These are phyloP conservation scores for Teunomyces cretensis DNA, from an alignment of 805 yeast species.

Conservation along the genomic window DNA sequence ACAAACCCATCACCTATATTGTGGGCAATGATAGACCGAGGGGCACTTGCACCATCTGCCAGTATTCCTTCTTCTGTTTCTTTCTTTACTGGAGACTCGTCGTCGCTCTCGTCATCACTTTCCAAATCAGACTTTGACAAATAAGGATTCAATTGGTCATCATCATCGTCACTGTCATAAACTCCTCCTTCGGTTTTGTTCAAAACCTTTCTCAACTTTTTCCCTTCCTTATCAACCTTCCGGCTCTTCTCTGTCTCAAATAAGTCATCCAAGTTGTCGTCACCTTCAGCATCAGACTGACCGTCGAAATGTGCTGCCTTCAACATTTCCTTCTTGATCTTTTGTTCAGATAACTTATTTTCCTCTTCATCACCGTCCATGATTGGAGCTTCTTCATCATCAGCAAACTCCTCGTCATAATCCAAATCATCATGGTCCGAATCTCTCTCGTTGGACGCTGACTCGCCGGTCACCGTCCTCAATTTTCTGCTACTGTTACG, in stretches of 20 bases:
- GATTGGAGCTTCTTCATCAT: constrained; percentile 98
- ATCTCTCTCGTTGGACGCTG: constrained; percentile 49
- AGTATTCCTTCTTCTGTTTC: constrained; percentile 26
- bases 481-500: constrained; percentile 18
- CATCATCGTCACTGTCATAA: constrained; percentile 84
- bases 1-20: constrained; percentile 43
- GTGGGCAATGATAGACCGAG: constrained; percentile 19
- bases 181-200: constrained; percentile 85
- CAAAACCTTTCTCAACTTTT: constrained; percentile 77
- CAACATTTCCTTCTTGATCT: constrained; percentile 81
- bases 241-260: constrained; percentile 60
- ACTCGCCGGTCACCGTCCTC: constrained; percentile 45
- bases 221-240: constrained; percentile 88
- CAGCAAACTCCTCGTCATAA: constrained; percentile 95
- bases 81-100: constrained; percentile 32
- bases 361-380: constrained; percentile 96
- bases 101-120: constrained; percentile 61
- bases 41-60: constrained; percentile 5
- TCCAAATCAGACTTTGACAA: constrained; percentile 53
- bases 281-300: constrained; percentile 54
- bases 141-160: constrained; percentile 66
- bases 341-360: constrained; percentile 81
- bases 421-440: constrained; percentile 91
- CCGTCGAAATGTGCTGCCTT: constrained; percentile 76
- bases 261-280: constrained; percentile 67